Evolutionary conservation across 371 early-diverging fungal species (phyloP).

Genomic region (Actinomortierella ambigua): DNA sequence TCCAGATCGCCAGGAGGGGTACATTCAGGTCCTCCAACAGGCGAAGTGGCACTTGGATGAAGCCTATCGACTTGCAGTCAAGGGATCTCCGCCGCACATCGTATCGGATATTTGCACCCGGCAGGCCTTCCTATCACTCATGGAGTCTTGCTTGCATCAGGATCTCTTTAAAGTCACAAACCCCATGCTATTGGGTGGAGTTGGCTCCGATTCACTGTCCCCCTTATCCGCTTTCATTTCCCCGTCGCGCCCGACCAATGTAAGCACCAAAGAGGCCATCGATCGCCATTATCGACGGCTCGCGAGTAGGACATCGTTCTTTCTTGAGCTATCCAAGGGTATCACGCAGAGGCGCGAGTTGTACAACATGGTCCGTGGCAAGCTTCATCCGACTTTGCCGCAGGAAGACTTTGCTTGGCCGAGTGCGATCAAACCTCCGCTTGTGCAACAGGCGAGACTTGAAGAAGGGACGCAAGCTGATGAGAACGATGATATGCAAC

Average conservation of each 20-base stretch:
- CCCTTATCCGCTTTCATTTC: conserved; percentile 1
- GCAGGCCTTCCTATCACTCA: conserved; percentile 20
- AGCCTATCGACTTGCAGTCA: conserved; percentile 18
- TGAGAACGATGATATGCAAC: no score
- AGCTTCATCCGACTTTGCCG: conserved; percentile 32
- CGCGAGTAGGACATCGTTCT: conserved; percentile 17
- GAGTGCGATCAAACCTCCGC: no score
- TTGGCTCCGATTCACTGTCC: no score
- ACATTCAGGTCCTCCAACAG: conserved; percentile 8
- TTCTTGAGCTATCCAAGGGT: conserved; percentile 56
- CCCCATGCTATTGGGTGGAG: no score
- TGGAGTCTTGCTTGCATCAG: conserved; percentile 43
- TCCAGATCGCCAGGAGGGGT: background rate
- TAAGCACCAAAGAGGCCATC: conserved; percentile 21
- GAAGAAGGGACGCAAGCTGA: background rate
- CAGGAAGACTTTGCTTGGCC: conserved; percentile 48
- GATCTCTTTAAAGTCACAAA: conserved; percentile 7
- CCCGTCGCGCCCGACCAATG: conserved; percentile 6
- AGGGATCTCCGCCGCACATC: conserved; percentile 17
- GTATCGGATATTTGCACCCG: conserved; percentile 29
- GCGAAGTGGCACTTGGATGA: conserved; percentile 17
- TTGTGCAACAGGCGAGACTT: no score
- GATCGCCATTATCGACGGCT: conserved; percentile 49
- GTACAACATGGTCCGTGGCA: conserved; percentile 50
- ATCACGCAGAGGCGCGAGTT: conserved; percentile 59